phyloP scores from a whole-genome alignment of 2,329 filamentous ascomycete genomes.

The Clonostachys rhizophaga region DNA sequence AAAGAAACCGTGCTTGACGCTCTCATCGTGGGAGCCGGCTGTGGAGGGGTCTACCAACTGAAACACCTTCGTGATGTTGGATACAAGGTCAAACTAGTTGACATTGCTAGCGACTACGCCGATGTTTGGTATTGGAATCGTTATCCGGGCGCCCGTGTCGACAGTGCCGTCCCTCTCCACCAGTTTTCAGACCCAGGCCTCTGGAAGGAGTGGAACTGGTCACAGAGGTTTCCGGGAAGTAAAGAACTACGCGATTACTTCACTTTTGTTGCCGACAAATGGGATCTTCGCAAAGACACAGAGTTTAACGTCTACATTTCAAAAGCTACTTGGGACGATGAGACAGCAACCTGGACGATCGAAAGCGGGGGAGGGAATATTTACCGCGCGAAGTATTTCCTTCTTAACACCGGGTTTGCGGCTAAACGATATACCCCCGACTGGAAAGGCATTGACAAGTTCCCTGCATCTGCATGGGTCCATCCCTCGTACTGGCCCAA shows the following conservation, averaged over 20 bases:
- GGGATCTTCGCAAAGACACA: slow-evolving; percentile 29
- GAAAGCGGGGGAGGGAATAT: slow-evolving; percentile 24
- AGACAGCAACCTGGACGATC: slow-evolving; percentile 26
- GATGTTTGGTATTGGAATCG: slow-evolving; percentile 29
- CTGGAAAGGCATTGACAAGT: slow-evolving; percentile 14
- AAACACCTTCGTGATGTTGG: slow-evolving; percentile 3
- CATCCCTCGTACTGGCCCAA: slow-evolving; percentile 1
- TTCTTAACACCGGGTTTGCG: slow-evolving; percentile 33
- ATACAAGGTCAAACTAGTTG: slow-evolving; percentile 1
- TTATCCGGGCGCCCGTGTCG: slow-evolving; percentile 26
- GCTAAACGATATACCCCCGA: slow-evolving; percentile 30
- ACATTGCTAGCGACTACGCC: slow-evolving; percentile 1
- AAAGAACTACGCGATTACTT: slow-evolving; percentile 33
- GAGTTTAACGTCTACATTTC: slow-evolving; percentile 31
- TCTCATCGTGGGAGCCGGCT: slow-evolving; percentile 5
- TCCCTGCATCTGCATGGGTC: neutral
- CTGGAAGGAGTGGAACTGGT: slow-evolving; percentile 33
- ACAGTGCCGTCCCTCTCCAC: slow-evolving; percentile 18
- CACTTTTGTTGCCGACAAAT: slow-evolving; percentile 29
- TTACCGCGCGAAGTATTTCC: slow-evolving; percentile 25
- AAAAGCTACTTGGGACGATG: slow-evolving; percentile 25
- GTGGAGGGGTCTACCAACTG: slow-evolving; percentile 4
- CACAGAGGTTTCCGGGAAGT: slow-evolving; percentile 18
- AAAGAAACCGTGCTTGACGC: neutral
- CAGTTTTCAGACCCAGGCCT: slow-evolving; percentile 17